phyloP scores from a whole-genome alignment of 1,139 yeast species.

The Casaregolazyma lundiana region DNA sequence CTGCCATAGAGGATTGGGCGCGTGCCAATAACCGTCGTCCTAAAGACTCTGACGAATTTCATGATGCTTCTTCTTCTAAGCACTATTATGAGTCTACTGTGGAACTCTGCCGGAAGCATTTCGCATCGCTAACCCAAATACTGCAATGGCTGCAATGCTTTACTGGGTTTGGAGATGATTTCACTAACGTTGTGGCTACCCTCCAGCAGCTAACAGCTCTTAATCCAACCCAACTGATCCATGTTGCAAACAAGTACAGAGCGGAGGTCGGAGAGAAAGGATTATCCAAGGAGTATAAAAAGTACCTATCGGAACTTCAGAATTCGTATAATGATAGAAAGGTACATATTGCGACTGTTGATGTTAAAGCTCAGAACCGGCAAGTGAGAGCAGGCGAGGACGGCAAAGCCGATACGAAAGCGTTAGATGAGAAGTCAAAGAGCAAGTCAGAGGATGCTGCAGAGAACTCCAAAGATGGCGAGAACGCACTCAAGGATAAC shows the following conservation, averaged over 20 bases:
- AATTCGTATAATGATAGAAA: conserved; percentile 27
- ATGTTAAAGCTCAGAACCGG: conserved; percentile 11
- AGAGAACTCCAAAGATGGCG: conserved; percentile 3
- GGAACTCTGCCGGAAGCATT: conserved; percentile 57
- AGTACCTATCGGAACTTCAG: conserved; percentile 32
- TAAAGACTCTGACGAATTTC: conserved; percentile 35
- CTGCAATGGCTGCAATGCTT: conserved; percentile 89
- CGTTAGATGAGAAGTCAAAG: conserved; percentile 5
- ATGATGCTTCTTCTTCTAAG: conserved; percentile 14
- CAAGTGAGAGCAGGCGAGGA: conserved; percentile 8
- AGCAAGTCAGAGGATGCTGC: conserved; percentile 12
- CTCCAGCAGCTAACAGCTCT: conserved; percentile 44
- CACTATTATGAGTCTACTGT: conserved; percentile 33
- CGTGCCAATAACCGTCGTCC: conserved; percentile 68
- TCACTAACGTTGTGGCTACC: conserved; percentile 50
- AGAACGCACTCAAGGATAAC: conserved; percentile 6
- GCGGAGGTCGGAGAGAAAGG: conserved; percentile 75
- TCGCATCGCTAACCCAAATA: conserved; percentile 71
- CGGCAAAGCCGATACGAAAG: conserved; percentile 7
- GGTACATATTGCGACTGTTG: conserved; percentile 22
- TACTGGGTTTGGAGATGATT: conserved; percentile 58
- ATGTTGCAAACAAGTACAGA: conserved; percentile 69
- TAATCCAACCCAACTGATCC: conserved; percentile 66
- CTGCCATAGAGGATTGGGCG: conserved; percentile 90
- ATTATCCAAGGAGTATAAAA: conserved; percentile 35